Evolutionary conservation across 805 yeast genomes (phyloP), one percentile per base, ranked within the genome.

Genomic region (baker's yeast (Saccharomyces cerevisiae)): DNA sequence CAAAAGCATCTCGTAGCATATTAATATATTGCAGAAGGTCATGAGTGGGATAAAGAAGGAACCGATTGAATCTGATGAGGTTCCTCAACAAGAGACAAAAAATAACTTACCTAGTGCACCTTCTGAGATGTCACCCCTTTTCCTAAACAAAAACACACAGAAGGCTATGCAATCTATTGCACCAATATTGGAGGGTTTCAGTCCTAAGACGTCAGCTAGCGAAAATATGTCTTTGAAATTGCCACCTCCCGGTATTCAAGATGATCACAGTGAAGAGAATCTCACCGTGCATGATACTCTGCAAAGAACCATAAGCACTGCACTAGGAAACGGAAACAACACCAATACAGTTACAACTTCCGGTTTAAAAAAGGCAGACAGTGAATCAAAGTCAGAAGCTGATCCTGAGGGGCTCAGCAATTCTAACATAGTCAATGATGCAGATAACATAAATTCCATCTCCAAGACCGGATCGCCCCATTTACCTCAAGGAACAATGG

Each of bases 91-190:
- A 11, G 43, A 36, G 43, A 24, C 17, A 8, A 36, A 8, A 17
- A 36, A 13, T 46, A 46, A 10, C 9, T 46, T 29, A 22, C 30
- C 48, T 14, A 21, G 46, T 17, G 4, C 24, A 21, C 36, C 55
- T 4, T 46, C 51, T 30, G 51, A 61, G 4, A 60, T 63, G 54
- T 70, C 74, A 2, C 74, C 75, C 2, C 54, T 70, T 41, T 65
- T 60, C 17, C 57, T 71, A 27, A 62, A 61, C 50, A 59, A 59
- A 24, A 68, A 70, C 27, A 71, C 71, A 31, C 76, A 76, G 61
- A 81, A 76, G 58, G 92, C 92, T 11, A 83, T 86, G 75, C 91
- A 88, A 10, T 79, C 89, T 0, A 81, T 87, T 47, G 92, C 92
- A 0, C 94, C 95, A 1, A 85, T 87, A 65, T 69, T 87, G 46